Percentiles rank a stretch among this genome's conserved stretches.
Evolutionary conservation across 1,139 yeast genomes (phyloP).

Genomic region (Yamadazyma oceani): DNA sequence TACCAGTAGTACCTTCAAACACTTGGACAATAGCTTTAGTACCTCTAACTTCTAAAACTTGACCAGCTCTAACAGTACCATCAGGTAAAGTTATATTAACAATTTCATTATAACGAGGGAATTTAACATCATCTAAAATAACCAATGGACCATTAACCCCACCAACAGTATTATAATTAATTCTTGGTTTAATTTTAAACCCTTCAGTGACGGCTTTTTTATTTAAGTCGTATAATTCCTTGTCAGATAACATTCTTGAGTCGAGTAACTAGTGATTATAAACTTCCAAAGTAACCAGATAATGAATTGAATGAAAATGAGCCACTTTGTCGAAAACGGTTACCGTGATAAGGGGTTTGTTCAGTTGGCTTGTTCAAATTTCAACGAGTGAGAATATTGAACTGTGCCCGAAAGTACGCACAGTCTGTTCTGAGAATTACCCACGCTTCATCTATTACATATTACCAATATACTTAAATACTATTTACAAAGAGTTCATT

Average conservation of each 20-base stretch:
- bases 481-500: too few species aligned
- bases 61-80: constrained; percentile 93
- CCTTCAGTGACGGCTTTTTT: constrained; percentile 91
- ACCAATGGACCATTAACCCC: constrained; percentile 99
- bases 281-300: too few species aligned
- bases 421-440: not conserved
- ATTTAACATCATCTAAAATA: constrained; percentile 91
- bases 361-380: constrained; percentile 3
- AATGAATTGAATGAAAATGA: not conserved
- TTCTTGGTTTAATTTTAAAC: constrained; percentile 84
- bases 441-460: too few species aligned
- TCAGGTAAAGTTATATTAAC: constrained; percentile 96
- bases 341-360: constrained; percentile 9
- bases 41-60: constrained; percentile 96
- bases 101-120: constrained; percentile 94
- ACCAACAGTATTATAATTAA: constrained; percentile 92
- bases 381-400: constrained; percentile 7
- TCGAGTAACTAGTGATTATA: too few species aligned
- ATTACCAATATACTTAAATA: not conserved
- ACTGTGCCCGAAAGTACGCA: constrained; percentile 9
- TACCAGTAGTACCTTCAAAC: constrained; percentile 96
- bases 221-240: constrained; percentile 73
- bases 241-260: constrained; percentile 40
- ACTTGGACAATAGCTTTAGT: constrained; percentile 97
- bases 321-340: not conserved